A percentile compares a stretch with the other conserved stretches of the same genome.
Evolutionary conservation across 2,329 filamentous ascomycete genomes (phyloP).

Genomic region (Botryotinia calthae): DNA sequence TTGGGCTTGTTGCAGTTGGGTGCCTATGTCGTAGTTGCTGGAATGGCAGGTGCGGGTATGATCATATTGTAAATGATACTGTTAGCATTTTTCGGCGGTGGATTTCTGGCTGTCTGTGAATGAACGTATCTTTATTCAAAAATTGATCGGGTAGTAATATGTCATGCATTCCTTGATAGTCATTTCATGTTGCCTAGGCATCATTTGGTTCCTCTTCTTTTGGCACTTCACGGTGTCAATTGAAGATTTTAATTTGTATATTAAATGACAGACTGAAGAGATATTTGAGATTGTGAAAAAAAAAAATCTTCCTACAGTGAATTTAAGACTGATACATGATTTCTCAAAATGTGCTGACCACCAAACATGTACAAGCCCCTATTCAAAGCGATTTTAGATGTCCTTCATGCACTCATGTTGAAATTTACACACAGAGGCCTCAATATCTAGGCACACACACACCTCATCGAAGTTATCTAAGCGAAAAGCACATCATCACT

Average conservation of each 20-base stretch:
- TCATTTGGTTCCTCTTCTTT: constrained; percentile 5
- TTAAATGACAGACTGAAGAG: constrained; percentile 12
- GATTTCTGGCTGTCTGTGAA: constrained; percentile 4
- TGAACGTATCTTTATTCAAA: neutral
- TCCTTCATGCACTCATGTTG: neutral
- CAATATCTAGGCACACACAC: neutral
- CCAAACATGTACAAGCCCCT: neutral
- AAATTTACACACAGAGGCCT: neutral
- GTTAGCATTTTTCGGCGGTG: neutral
- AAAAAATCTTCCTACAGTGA: neutral
- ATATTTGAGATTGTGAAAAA: neutral
- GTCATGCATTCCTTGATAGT: neutral
- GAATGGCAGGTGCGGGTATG: constrained; percentile 53
- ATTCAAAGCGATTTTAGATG: neutral
- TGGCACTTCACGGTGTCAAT: neutral
- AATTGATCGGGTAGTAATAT: constrained; percentile 9
- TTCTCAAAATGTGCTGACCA: neutral
- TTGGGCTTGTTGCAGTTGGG: constrained; percentile 48
- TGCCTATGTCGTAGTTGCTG: constrained; percentile 49
- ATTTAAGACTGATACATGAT: neutral
- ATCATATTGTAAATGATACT: constrained; percentile 49
- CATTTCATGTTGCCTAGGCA: neutral
- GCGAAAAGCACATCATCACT: constrained; percentile 19
- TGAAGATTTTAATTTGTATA: constrained; percentile 20
- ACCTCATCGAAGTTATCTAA: constrained; percentile 1